Evolutionary conservation across 192 early-diverging fungal species (phyloP), one percentile per base, ranked within the genome.

Genomic region (Paraglomus occultum): DNA sequence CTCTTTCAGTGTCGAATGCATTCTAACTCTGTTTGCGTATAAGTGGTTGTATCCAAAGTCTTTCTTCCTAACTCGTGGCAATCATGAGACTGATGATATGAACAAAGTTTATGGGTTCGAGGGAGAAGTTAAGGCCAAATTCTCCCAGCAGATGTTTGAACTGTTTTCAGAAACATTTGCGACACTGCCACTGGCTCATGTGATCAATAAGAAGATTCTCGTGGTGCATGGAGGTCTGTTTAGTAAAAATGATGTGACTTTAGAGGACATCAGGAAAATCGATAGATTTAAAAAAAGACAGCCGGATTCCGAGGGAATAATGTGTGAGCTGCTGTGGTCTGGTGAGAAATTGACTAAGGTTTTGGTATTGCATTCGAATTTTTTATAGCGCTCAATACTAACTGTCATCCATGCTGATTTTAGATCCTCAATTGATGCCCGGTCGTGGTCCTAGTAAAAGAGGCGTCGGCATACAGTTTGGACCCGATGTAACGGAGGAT

Each of bases 101-200:
- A 99, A 99, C 83, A 93, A 95, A 80, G 91, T 96, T 46, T 99
- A 99, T 74, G 97, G 97, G 14, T 98, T 99, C 67, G 95, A 99
- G 79, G 97, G 96, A 49, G 97, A 99, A 76, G 92, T 94, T 59
- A 92, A 90, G 71, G 87, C 89, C 76, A 99, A 99, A 84, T 98
- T 91, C 78, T 88, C 82, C 65, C 91, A 94, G 59, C 76, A 85
- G n/a, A 88, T 93, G 84, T 99, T 98, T 83, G 91, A 90, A 67
- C 77, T 97, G 64, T 98, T 97, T 71, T 90, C 92, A 23, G 96
- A 98, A 77, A 89, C 94, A 5, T 99, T 99, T 82, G 89, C 95
- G 63, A 91, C 93, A 5, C 75, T 99, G 54, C 97, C 97, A 4
- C 71, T 99, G 63, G 94, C 91, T 1, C 92, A 99, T 68, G 73